Evolutionary conservation across 805 yeast genomes (phyloP).

Genomic region (Nakazawaea wyomingensis): DNA sequence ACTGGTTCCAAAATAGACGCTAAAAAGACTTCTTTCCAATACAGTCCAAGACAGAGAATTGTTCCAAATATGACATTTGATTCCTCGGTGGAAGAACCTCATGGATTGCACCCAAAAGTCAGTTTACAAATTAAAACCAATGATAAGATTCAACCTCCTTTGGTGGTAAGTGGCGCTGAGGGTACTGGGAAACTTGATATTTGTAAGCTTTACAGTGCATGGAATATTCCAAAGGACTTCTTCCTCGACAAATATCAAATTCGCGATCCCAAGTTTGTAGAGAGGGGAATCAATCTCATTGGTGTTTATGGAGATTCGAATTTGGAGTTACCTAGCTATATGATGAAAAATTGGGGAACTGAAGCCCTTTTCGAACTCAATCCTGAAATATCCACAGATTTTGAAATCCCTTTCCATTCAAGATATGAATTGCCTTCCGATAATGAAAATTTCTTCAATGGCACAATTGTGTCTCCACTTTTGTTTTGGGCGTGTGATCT

Average conservation of each 20-base stretch:
- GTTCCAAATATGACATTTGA: slow-evolving; percentile 1
- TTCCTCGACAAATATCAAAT: slow-evolving; percentile 12
- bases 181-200: not conserved
- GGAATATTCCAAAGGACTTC: slow-evolving; percentile 10
- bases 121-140: not conserved
- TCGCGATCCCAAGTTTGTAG: slow-evolving; percentile 4
- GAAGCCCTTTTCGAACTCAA: slow-evolving; percentile 9
- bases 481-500: slow-evolving; percentile 14
- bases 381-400: not conserved
- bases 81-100: not conserved
- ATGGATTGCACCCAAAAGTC: slow-evolving; percentile 8
- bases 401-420: slow-evolving; percentile 10
- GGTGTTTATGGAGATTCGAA: slow-evolving; percentile 10
- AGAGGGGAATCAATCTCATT: slow-evolving; percentile 5
- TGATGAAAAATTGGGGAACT: slow-evolving; percentile 12
- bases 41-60: slow-evolving; percentile 7
- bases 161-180: not conserved
- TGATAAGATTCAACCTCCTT: not conserved
- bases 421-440: slow-evolving; percentile 4
- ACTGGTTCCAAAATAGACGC: not conserved
- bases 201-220: slow-evolving; percentile 3
- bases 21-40: slow-evolving; percentile 11
- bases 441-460: not conserved
- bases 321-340: slow-evolving; percentile 10
- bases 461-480: slow-evolving; percentile 1